Evolutionary conservation across 768 basidiomycete genomes (phyloP), one percentile per base, ranked within the genome.

Genomic region (Tulasnella sp.): DNA sequence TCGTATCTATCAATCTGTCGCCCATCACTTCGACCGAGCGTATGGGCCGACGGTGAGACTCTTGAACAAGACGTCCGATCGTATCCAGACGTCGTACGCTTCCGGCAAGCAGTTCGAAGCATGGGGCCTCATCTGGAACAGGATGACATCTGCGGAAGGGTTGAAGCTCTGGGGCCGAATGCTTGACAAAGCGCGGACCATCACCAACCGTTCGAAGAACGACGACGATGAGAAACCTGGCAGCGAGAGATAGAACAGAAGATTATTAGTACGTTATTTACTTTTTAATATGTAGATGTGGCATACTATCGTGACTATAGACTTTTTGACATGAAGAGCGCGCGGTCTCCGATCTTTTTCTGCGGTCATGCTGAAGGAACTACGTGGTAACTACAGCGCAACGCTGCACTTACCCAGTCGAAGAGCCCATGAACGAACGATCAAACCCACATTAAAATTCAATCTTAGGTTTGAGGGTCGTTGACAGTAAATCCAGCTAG

Each of bases 71-170:
- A 39, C 52, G 16, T 48, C 75, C 24, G 39, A 52, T 39, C 75
- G 75, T 16, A 10, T 76, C 24, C 52, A 76, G 2, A 58, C 44
- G n/a, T 76, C 75, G 19, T 76, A 31, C 36, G 24, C 75, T 38
- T 76, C 75, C 9, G 75, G 75, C 31, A 76, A 76, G 52, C 75
- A 76, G 52, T 76, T 52, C 75, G 75, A 76, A 52, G 75, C 75
- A 31, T 76, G 75, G 75, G 39, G 52, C 16, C 1, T 76, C 75
- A 39, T 76, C 40, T 76, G 75, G 75, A 56, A 76, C 52, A n/a
- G 75, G 38, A 38, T 76, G 75, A 38, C 75, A 52, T 46, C 75
- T 58, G 75, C 44, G 18, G 42, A 76, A 34, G 75, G 75, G 46
- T 38, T 58, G 10, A 56, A 44, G 18, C 46, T 76, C 4, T 44